Percentiles rank a stretch among this genome's conserved stretches.
Conservation (phyloP, 331 rosid genomes). For the Saraca asoca region DNA sequence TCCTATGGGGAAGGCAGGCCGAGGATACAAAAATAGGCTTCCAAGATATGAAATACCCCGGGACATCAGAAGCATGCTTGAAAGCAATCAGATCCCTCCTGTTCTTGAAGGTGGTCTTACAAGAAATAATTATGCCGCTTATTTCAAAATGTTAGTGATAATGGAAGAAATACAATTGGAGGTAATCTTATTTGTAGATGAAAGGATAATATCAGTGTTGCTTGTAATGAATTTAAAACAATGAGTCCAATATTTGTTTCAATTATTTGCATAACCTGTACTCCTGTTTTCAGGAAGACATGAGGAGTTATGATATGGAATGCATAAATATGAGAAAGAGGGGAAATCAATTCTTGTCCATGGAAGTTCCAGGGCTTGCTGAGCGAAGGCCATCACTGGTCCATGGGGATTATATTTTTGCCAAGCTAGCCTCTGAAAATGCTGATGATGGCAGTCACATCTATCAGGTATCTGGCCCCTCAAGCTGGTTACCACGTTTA, state of each 20-base stretch:
- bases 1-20: slow-evolving; percentile 40
- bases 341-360: slow-evolving; percentile 49
- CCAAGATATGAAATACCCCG: slow-evolving; percentile 67
- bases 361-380: slow-evolving; percentile 94
- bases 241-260: slow-evolving; percentile 20
- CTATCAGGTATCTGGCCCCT: slow-evolving; percentile 61
- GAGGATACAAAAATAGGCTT: slow-evolving; percentile 54
- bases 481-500: slow-evolving; percentile 26
- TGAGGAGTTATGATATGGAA: slow-evolving; percentile 78
- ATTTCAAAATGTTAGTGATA: slow-evolving; percentile 61
- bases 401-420: slow-evolving; percentile 71
- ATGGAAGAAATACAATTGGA: slow-evolving; percentile 92
- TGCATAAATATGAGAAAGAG: slow-evolving; percentile 55
- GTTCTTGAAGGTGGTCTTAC: slow-evolving; percentile 62
- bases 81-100: slow-evolving; percentile 56
- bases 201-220: slow-evolving; percentile 16
- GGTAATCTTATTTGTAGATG: slow-evolving; percentile 48
- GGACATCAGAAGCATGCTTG: slow-evolving; percentile 53
- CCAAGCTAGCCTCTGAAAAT: slow-evolving; percentile 50
- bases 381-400: slow-evolving; percentile 95
- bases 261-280: slow-evolving; percentile 28
- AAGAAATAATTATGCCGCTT: slow-evolving; percentile 45
- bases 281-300: slow-evolving; percentile 66
- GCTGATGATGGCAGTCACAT: slow-evolving; percentile 32
- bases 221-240: slow-evolving; percentile 1